Conservation (phyloP, 129 eudicot species). For the Kitagawia praeruptora region DNA sequence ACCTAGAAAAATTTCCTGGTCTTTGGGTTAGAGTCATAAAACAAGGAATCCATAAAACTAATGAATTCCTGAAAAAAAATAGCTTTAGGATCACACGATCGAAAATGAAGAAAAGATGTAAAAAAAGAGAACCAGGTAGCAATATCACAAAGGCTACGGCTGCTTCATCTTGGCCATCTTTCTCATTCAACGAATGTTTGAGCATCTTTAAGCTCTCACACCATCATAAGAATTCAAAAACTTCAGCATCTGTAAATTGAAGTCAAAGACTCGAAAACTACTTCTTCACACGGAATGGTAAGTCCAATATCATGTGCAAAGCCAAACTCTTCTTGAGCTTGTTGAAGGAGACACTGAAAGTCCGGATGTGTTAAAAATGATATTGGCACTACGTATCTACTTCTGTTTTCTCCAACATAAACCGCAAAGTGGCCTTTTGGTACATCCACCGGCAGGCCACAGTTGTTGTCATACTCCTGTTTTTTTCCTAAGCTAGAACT, state of each 20-base stretch:
- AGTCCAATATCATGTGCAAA: conserved; percentile 6
- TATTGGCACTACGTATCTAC: conserved; percentile 8
- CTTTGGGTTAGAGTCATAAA: conserved; percentile 23
- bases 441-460: background rate
- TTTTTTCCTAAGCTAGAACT: conserved; percentile 20
- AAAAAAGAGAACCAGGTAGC: conserved; percentile 30
- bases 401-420: conserved; percentile 9
- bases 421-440: conserved; percentile 14
- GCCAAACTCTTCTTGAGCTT: conserved; percentile 10
- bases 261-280: conserved; percentile 27
- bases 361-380: background rate
- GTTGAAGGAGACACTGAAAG: conserved; percentile 3
- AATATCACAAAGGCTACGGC: background rate
- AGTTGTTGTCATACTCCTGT: conserved; percentile 24
- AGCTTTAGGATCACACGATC: conserved; percentile 6
- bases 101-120: conserved; percentile 12
- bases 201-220: background rate
- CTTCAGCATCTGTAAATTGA: conserved; percentile 46
- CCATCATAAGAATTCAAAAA: background rate
- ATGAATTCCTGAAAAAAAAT: conserved; percentile 10
- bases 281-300: conserved; percentile 11
- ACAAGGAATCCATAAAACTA: conserved; percentile 6
- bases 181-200: conserved; percentile 10
- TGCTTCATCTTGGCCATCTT: conserved; percentile 35
- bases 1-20: conserved; percentile 27